Percentiles rank a stretch among this genome's conserved stretches.
These are phyloP conservation scores for Metarhizium anisopliae DNA, from an alignment of 2,329 filamentous ascomycete genomes.

Conservation along the genomic window DNA sequence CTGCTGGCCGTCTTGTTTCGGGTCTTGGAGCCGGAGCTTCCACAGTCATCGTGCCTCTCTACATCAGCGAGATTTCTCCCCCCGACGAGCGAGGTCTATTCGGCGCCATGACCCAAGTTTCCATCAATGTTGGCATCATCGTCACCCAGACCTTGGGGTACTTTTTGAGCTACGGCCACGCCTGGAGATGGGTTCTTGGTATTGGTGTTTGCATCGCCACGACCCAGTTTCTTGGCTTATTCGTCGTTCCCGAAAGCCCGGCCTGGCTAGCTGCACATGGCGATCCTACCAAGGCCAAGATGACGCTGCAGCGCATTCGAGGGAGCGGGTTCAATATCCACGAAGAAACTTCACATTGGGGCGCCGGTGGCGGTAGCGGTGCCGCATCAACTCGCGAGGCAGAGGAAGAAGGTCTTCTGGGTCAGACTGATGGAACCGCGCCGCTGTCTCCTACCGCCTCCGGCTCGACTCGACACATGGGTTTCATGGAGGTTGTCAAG, in stretches of 20 bases:
- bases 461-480: slow-evolving; percentile 30
- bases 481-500: slow-evolving; percentile 56
- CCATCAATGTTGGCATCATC: slow-evolving; percentile 86
- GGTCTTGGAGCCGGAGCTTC: slow-evolving; percentile 81
- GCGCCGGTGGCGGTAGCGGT: slow-evolving; percentile 28
- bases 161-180: slow-evolving; percentile 69
- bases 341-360: slow-evolving; percentile 61
- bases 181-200: slow-evolving; percentile 79
- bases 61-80: slow-evolving; percentile 86
- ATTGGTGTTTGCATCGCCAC: slow-evolving; percentile 61
- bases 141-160: slow-evolving; percentile 76
- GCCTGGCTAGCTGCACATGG: slow-evolving; percentile 71
- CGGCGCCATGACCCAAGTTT: slow-evolving; percentile 78
- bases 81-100: slow-evolving; percentile 69
- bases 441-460: slow-evolving; percentile 5
- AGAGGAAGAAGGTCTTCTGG: slow-evolving; percentile 66
- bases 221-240: slow-evolving; percentile 59
- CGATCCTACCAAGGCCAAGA: slow-evolving; percentile 52
- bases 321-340: slow-evolving; percentile 60
- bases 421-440: slow-evolving; percentile 16
- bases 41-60: slow-evolving; percentile 88
- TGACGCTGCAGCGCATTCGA: slow-evolving; percentile 65
- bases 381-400: slow-evolving; percentile 24
- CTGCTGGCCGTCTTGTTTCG: slow-evolving; percentile 66
- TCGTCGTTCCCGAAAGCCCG: slow-evolving; percentile 78